These are phyloP conservation scores for Sporisorium exsertum DNA, from an alignment of 1,284 basidiomycete species.

Conservation along the genomic window DNA sequence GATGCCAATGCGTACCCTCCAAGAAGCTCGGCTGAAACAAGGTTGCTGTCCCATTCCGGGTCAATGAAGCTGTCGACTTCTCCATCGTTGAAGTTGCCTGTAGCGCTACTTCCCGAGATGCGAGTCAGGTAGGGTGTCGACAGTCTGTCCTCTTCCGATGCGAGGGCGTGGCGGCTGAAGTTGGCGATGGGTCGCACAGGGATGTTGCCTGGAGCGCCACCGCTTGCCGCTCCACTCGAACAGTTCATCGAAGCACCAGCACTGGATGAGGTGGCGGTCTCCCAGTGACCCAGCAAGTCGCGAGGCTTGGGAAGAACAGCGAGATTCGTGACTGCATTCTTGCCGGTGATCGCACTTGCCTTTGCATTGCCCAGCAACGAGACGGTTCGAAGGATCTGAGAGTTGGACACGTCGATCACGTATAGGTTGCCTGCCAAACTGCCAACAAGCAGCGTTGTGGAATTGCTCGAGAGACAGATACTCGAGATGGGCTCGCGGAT, in stretches of 20 bases:
- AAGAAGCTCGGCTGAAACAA: conserved; percentile 25
- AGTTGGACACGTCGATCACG: conserved; percentile 87
- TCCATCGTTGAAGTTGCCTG: conserved; percentile 5
- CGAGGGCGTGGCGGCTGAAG: conserved; percentile 35
- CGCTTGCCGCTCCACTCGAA: conserved; percentile 17
- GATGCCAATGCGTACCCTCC: neutral
- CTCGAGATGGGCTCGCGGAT: conserved; percentile 73
- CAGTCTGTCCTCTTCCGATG: conserved; percentile 37
- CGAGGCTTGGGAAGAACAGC: conserved; percentile 40
- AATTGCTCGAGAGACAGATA: conserved; percentile 80
- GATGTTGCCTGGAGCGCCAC: conserved; percentile 18
- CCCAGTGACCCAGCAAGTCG: conserved; percentile 49
- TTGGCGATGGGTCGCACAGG: conserved; percentile 39
- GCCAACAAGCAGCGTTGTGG: conserved; percentile 73
- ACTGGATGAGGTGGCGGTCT: conserved; percentile 15
- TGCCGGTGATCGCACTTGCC: conserved; percentile 33
- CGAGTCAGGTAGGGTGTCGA: conserved; percentile 33
- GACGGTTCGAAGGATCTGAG: conserved; percentile 86
- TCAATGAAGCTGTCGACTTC: conserved; percentile 34
- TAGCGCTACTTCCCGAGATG: conserved; percentile 20
- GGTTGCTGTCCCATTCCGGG: conserved; percentile 39
- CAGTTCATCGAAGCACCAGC: conserved; percentile 23
- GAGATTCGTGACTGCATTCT: conserved; percentile 58
- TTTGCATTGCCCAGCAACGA: conserved; percentile 47
- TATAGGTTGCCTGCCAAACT: conserved; percentile 76